Base-by-base conservation (phyloP, 257 asterid genomes). In the Solanum clarkiae region DNA sequence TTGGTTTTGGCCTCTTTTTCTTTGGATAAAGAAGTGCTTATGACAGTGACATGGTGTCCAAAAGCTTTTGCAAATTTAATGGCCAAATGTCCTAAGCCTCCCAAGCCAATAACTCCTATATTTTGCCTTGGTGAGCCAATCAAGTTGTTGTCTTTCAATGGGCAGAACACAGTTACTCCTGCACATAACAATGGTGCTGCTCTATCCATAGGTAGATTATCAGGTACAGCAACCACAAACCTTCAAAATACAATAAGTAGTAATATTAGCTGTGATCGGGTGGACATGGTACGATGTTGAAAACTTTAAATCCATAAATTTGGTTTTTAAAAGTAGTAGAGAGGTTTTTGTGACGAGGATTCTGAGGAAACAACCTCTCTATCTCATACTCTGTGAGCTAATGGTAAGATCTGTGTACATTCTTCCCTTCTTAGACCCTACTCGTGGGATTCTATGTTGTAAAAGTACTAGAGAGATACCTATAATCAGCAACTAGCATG, bases 131-230 rank as follows among this genome's bases (percentile, higher is more conserved):
- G 10, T 3, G 88, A 59, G 11, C 89, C 91, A 80, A 93, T 36
- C 90, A 95, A 87, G 11, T 90, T 90, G 83, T 86, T 82, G 59
- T 93, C 98, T 85, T 94, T 95, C 91, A 93, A 68, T 0, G 98
- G 98, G 62, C 91, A 10, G 84, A 87, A 95, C 54, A 94, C 97
- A 0, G 98, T 95, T 14, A 93, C 88, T 53, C 98, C 98, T 0
- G 95, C 98, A 55, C 98, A 93, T 1, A 95, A 88, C n/a, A 95
- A 84, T 0, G 99, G 99, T 6, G 99, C 99, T 13, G 97, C 97
- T 8, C 96, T 97, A 44, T 93, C 95, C 99, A 95, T 92, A 0
- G 98, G 69, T 87, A 95, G 81, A 90, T 72, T 93, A 2, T 93
- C 94, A 3, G 99, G 98, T 36, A 94, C 87, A 36, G 75, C 92